phyloP scores from a whole-genome alignment of 1,284 basidiomycete genomes.

The Phellopilus nigrolimitatus region DNA sequence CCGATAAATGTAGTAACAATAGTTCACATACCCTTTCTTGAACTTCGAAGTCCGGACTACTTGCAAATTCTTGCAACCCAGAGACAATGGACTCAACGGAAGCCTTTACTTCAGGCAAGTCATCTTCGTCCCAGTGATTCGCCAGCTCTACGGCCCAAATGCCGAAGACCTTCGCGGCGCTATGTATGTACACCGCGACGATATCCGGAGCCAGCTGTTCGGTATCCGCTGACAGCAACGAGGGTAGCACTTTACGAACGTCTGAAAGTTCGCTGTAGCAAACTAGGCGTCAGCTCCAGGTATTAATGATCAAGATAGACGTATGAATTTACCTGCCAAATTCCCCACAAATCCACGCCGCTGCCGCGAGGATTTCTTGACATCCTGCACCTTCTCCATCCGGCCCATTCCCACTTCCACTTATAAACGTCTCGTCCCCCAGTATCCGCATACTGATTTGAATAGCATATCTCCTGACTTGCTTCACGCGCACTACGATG shows the following conservation, averaged over 20 bases:
- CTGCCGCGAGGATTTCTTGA: slow-evolving; percentile 83
- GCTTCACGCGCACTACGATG: slow-evolving; percentile 77
- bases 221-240: slow-evolving; percentile 60
- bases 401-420: slow-evolving; percentile 29
- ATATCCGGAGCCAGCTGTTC: slow-evolving; percentile 54
- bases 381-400: slow-evolving; percentile 62
- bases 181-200: slow-evolving; percentile 76
- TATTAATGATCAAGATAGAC: slow-evolving; percentile 1
- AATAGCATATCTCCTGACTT: slow-evolving; percentile 74
- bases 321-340: slow-evolving; percentile 64
- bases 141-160: slow-evolving; percentile 76
- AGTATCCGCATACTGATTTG: slow-evolving; percentile 77
- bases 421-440: slow-evolving; percentile 68
- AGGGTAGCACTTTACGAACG: slow-evolving; percentile 62
- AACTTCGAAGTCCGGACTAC: slow-evolving; percentile 75
- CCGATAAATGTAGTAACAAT: not conserved
- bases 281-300: slow-evolving; percentile 9
- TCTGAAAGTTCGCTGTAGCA: slow-evolving; percentile 57
- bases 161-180: slow-evolving; percentile 84
- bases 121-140: slow-evolving; percentile 69
- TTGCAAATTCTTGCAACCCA: slow-evolving; percentile 51
- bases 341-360: slow-evolving; percentile 94
- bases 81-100: slow-evolving; percentile 57
- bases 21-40: slow-evolving; percentile 75
- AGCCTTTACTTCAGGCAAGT: slow-evolving; percentile 55